Conservation (phyloP, 805 yeast genomes). For the Spathaspora hagerdaliae region DNA sequence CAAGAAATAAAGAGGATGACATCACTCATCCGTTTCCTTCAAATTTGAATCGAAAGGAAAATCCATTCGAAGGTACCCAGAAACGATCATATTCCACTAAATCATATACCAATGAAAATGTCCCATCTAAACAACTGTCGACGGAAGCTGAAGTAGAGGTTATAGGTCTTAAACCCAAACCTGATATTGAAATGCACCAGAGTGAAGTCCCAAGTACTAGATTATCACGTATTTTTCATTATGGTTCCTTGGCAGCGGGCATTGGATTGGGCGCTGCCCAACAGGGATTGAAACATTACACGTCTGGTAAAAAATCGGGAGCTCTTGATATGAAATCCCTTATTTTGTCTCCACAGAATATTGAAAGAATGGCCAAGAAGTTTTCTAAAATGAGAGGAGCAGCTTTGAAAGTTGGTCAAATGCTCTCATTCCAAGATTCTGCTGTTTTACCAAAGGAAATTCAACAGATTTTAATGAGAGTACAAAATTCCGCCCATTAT, state of each 20-base stretch:
- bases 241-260: conserved; percentile 88
- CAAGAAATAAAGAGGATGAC: conserved; percentile 3
- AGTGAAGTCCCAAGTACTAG: conserved; percentile 85
- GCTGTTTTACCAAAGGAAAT: conserved; percentile 80
- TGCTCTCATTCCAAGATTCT: conserved; percentile 91
- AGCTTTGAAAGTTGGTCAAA: conserved; percentile 94
- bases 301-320: conserved; percentile 39
- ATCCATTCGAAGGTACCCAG: conserved; percentile 3
- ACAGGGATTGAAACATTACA: conserved; percentile 69
- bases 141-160: conserved; percentile 9
- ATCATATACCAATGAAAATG: neutral
- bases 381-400: conserved; percentile 98
- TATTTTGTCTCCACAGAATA: conserved; percentile 74
- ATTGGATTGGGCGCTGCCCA: conserved; percentile 80
- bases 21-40: conserved; percentile 1
- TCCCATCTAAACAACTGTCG: neutral
- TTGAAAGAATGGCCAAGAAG: conserved; percentile 83
- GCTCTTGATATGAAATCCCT: conserved; percentile 50
- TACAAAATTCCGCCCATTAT: conserved; percentile 92
- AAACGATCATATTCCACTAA: conserved; percentile 8
- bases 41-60: neutral
- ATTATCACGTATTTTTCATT: conserved; percentile 86
- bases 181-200: conserved; percentile 45
- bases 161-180: conserved; percentile 5
- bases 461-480: conserved; percentile 73